Percentiles rank a stretch among this genome's conserved stretches.
Evolutionary conservation across 306 rosid genomes (phyloP).

Genomic region (Neltuma alba): DNA sequence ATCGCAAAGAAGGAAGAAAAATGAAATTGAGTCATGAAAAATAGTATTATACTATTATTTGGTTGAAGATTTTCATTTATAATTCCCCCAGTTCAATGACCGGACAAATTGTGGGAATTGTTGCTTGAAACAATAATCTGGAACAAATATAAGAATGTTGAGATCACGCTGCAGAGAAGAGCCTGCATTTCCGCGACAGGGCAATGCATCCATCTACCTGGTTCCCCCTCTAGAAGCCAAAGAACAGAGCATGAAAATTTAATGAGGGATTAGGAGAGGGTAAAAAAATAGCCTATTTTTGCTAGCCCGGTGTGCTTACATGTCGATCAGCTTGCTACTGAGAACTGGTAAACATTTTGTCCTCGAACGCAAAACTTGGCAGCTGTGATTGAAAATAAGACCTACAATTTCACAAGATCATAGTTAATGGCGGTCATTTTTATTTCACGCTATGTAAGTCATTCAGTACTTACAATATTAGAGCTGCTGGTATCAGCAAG

Average conservation of each 20-base stretch:
- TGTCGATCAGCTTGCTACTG: no score
- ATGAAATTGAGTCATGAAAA: background rate
- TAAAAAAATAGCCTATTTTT: no score
- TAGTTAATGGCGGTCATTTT: conserved; percentile 29
- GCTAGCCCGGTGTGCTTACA: conserved; percentile 36
- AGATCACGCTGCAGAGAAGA: background rate
- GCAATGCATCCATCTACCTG: no score
- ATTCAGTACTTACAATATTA: conserved; percentile 12
- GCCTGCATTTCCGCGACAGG: no score
- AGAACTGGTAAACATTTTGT: conserved; percentile 43
- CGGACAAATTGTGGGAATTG: background rate
- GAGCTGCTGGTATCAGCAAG: conserved; percentile 22
- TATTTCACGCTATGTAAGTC: conserved; percentile 5
- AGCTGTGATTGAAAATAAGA: conserved; percentile 42
- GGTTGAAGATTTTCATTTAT: background rate
- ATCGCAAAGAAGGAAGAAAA: background rate
- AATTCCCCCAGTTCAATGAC: background rate
- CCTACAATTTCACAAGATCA: conserved; percentile 52
- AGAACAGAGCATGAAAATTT: no score
- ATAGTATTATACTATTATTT: no score
- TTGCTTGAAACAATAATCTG: background rate
- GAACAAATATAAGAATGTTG: background rate
- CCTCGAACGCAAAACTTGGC: conserved; percentile 57
- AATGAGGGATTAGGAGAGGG: no score
- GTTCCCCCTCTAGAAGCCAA: no score